Evolutionary conservation across 2,329 filamentous ascomycete species (phyloP), one percentile per base, ranked within the genome.

Genomic region (Stagonosporopsis chrysanthemi): DNA sequence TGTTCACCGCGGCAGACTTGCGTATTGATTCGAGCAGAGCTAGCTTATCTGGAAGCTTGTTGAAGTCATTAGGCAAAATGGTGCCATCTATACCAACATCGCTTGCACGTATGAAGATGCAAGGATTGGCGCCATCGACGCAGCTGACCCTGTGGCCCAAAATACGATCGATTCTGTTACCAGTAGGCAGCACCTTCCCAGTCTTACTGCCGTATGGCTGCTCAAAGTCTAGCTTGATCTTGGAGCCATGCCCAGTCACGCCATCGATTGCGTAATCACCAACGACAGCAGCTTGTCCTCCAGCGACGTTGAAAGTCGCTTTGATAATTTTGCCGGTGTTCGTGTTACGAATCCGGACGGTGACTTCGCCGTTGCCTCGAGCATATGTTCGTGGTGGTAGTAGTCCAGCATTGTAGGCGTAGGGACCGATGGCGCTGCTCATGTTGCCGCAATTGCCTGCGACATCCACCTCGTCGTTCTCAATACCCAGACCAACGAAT

Each of bases 361-460:
- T 83, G 1, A 79, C 77, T 55, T 74, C 71, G 9, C 67, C 68
- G 19, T 73, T 69, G 2, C 63, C 73, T 61, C 66, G 60, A 0
- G 44, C 50, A 43, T 68, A 77, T 50, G 52, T 66, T 58, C 14
- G 60, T 8, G 72, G 59, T 29, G 52, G 75, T 54, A 85, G 75
- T 1, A 88, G 60, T 2, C 82, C 79, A 23, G 80, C 73, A 76
- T 91, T 76, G 69, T 87, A 78, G 2, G 86, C 86, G 67, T 85
- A 88, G 0, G 89, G 88, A 0, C 88, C 90, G 42, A 68, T 61
- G 0, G 89, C 88, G 0, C 88, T 90, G 46, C 91, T 85, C 87
- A 92, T 89, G 71, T 91, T 91, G n/a, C 89, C 89, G 69, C 89
- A 91, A 65, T 91, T 92, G 23, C 88, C 86, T 0, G 86, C 85